A percentile compares a stretch with the other conserved stretches of the same genome.
Conservation (phyloP, 345 rosid genomes). For the Microthlaspi erraticum region DNA sequence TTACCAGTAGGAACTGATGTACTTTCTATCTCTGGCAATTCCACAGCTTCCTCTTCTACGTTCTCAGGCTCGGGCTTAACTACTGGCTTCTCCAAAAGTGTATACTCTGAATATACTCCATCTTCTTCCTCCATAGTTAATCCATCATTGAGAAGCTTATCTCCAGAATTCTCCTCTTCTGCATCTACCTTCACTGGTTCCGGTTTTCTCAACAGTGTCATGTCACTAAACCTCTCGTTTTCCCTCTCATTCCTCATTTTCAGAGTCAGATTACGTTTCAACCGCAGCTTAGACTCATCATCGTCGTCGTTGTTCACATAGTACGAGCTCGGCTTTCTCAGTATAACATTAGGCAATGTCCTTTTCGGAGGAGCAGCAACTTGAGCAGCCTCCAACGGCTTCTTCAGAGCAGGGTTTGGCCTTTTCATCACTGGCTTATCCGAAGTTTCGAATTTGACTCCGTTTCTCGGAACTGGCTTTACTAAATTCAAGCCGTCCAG, state of each 20-base stretch:
- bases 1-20: conserved; percentile 31
- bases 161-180: conserved; percentile 41
- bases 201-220: conserved; percentile 75
- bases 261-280: conserved; percentile 70
- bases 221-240: conserved; percentile 76
- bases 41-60: conserved; percentile 36
- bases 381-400: conserved; percentile 41
- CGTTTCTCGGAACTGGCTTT: conserved; percentile 74
- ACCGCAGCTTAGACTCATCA: conserved; percentile 61
- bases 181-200: conserved; percentile 44
- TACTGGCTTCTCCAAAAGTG: conserved; percentile 61
- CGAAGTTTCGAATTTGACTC: conserved; percentile 58
- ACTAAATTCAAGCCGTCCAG: conserved; percentile 67
- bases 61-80: conserved; percentile 32
- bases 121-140: conserved; percentile 28
- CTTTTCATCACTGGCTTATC: conserved; percentile 53
- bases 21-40: conserved; percentile 31
- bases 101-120: conserved; percentile 50
- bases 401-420: conserved; percentile 49
- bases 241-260: conserved; percentile 59
- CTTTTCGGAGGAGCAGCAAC: conserved; percentile 43
- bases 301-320: conserved; percentile 62
- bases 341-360: conserved; percentile 76
- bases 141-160: conserved; percentile 24
- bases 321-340: conserved; percentile 73